phyloP scores from a whole-genome alignment of 225 moss, liverwort and hornwort genomes.

The Pleurozium schreberi region DNA sequence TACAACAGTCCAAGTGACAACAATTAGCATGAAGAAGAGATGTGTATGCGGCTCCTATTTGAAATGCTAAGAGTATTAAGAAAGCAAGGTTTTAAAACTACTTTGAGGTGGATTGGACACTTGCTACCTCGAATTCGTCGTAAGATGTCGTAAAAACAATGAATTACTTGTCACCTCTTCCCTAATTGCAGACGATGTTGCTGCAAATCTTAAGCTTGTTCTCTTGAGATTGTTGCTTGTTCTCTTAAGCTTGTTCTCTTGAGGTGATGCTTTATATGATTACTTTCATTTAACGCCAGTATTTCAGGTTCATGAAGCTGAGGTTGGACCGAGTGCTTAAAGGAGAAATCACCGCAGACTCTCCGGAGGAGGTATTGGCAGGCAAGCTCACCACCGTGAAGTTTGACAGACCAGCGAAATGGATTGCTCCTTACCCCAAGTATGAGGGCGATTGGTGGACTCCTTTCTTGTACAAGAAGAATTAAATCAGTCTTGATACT shows the following conservation, averaged over 20 bases:
- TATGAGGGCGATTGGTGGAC: constrained; percentile 99
- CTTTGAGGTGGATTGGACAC: not conserved
- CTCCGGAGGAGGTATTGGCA: constrained; percentile 50
- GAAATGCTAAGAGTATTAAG: not conserved
- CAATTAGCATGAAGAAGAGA: not conserved
- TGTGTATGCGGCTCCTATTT: not conserved
- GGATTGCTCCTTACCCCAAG: constrained; percentile 87
- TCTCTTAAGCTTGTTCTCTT: not conserved
- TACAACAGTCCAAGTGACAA: not conserved
- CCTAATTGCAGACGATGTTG: not conserved
- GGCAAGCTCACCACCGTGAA: constrained; percentile 55
- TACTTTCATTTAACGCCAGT: not conserved
- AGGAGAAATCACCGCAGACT: constrained; percentile 56
- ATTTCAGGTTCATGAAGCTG: constrained; percentile 38
- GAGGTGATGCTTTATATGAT: not conserved
- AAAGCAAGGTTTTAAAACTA: not conserved
- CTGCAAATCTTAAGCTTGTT: not conserved
- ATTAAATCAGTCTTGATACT: not conserved
- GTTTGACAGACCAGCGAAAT: constrained; percentile 70
- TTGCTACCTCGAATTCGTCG: not conserved
- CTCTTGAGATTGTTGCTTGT: not conserved
- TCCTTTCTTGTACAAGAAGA: constrained; percentile 60
- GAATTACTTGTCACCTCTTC: not conserved
- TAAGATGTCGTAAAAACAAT: not conserved
- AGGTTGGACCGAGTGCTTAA: constrained; percentile 62